Evolutionary conservation across 2,329 filamentous ascomycete species (phyloP).

Genomic region (Colletotrichum somersetense): DNA sequence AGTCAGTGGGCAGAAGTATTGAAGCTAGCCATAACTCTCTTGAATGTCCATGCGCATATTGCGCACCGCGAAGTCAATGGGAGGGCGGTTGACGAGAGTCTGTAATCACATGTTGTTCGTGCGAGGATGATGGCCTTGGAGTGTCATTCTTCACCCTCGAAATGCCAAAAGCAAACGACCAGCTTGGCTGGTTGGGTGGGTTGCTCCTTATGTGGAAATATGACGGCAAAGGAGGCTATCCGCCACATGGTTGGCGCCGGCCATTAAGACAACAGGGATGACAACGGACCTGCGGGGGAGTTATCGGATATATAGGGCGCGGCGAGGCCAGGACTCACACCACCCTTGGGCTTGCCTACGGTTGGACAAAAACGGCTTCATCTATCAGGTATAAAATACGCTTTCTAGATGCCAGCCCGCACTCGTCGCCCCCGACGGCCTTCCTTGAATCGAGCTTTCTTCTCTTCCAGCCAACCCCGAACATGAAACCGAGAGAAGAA

Average conservation of each 20-base stretch:
- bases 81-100: neutral
- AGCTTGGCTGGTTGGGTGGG: neutral
- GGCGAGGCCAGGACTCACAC: neutral
- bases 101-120: neutral
- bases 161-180: neutral
- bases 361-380: conserved; percentile 2
- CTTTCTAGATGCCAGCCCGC: neutral
- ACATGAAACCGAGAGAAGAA: neutral
- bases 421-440: neutral
- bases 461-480: neutral
- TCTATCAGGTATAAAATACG: neutral
- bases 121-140: neutral
- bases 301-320: neutral
- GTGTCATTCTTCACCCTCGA: too few relatives aligned
- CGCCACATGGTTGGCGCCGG: neutral
- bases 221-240: neutral
- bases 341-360: neutral
- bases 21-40: too few relatives aligned
- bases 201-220: neutral
- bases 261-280: conserved; percentile 12
- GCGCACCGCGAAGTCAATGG: neutral
- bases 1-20: neutral
- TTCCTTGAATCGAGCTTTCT: neutral
- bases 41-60: neutral
- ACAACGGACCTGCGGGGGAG: neutral